Evolutionary conservation across 208 protist species (phyloP), one percentile per base, ranked within the genome.

Genomic region (Angomonas deanei): DNA sequence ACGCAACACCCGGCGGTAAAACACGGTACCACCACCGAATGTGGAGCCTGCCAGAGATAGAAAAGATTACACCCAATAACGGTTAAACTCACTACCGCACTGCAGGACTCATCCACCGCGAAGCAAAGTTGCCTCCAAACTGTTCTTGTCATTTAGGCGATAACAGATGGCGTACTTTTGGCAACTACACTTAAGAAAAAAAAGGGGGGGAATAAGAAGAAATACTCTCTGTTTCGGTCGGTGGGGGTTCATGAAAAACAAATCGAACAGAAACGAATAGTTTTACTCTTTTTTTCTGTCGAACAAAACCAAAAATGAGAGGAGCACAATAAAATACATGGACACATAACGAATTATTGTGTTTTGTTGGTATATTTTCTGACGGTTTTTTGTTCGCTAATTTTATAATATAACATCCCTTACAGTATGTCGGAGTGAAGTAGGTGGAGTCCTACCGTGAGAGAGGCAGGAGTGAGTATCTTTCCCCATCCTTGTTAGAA

Each of bases 41-140:
- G 21, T 23, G 64, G 53, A 27, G 54, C 48, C 23, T 49, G 27
- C 17, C 57, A 53, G 1, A 84, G 21, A 17, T 26, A 70, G 64
- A 77, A 87, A 8, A 73, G 38, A 24, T 87, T 82, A 3, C 78
- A 65, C 1, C 72, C 34, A 5, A 64, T 42, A 0, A 87, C 76
- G n/a, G 61, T 50, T 15, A 55, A 13, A 28, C 66, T 69, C 0
- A 87, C 76, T 30, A 74, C 28, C 2, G 72, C 49, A 46, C 63
- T 76, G 62, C 77, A 82, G 55, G 61, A 77, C 21, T 53, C 49
- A 54, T 87, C 81, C 3, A 82, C 65, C 2, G 55, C 23, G 46
- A 61, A 64, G 38, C 82, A 64, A 4, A 84, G 2, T 3, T 57
- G 50, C 0, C 61, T 56, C 0, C 74, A 6, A 21, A 58, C 27